phyloP scores from a whole-genome alignment of 2,329 filamentous ascomycete species.

The Neofusicoccum umdonicola region DNA sequence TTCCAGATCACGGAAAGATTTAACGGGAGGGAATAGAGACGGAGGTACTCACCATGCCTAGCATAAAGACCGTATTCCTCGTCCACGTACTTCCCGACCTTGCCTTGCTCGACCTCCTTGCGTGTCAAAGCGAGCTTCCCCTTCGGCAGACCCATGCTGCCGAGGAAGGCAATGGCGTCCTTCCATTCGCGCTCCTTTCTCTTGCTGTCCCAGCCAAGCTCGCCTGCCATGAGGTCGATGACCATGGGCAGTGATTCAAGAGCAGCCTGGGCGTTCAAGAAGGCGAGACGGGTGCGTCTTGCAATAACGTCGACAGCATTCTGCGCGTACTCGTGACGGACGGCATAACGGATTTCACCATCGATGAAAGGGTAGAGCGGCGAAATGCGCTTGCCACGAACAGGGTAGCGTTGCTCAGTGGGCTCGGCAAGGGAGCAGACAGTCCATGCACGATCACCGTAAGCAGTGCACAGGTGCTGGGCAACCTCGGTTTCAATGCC shows the following conservation, averaged over 20 bases:
- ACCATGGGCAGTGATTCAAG: constrained; percentile 80
- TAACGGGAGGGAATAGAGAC: not conserved
- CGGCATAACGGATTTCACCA: constrained; percentile 84
- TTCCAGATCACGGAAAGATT: not conserved
- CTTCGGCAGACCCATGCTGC: constrained; percentile 62
- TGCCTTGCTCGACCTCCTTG: constrained; percentile 58
- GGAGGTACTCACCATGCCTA: constrained; percentile 44
- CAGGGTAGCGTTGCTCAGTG: constrained; percentile 77
- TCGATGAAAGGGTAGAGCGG: constrained; percentile 86
- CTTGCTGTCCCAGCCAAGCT: constrained; percentile 72
- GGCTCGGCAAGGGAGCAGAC: constrained; percentile 77
- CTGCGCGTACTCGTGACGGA: constrained; percentile 86
- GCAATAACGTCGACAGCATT: constrained; percentile 87
- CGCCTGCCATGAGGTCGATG: constrained; percentile 85
- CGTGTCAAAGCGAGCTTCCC: constrained; percentile 55
- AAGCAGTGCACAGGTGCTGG: constrained; percentile 80
- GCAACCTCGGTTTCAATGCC: constrained; percentile 90
- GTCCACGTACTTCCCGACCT: constrained; percentile 42
- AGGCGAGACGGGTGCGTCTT: constrained; percentile 78
- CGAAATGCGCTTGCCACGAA: constrained; percentile 76
- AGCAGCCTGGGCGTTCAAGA: constrained; percentile 87
- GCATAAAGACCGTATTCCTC: constrained; percentile 52
- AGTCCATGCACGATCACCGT: constrained; percentile 90
- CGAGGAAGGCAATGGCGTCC: constrained; percentile 60
- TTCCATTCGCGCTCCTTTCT: constrained; percentile 80